These are phyloP conservation scores for Coemansia sp. DNA, from an alignment of 192 early-diverging fungal genomes.

Conservation along the genomic window DNA sequence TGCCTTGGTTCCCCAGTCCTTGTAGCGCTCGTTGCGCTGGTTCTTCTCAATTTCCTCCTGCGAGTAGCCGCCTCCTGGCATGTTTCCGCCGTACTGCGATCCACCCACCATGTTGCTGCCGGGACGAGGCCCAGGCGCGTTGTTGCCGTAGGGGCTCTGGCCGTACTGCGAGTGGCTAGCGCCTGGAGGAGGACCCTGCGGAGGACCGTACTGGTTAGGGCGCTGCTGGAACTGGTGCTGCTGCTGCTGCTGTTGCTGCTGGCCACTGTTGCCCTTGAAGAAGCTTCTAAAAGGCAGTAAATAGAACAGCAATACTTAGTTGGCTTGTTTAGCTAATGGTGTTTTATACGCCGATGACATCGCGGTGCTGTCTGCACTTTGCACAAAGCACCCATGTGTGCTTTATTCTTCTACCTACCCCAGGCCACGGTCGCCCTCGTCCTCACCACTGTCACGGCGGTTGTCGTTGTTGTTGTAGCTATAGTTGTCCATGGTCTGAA, in stretches of 20 bases:
- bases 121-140: slow-evolving; percentile 19
- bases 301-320: too few species aligned
- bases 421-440: slow-evolving; percentile 27
- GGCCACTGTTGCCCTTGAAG: slow-evolving; percentile 15
- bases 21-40: slow-evolving; percentile 28
- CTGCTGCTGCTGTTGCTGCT: slow-evolving; percentile 22
- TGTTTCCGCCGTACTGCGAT: slow-evolving; percentile 29
- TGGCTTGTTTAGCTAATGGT: too few species aligned
- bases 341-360: too few species aligned
- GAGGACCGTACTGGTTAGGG: slow-evolving; percentile 28
- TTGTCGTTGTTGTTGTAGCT: slow-evolving; percentile 22
- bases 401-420: slow-evolving; percentile 17
- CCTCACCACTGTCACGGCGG: slow-evolving; percentile 15
- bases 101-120: slow-evolving; percentile 40
- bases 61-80: slow-evolving; percentile 38
- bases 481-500: slow-evolving; percentile 13
- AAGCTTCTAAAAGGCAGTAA: slow-evolving; percentile 23
- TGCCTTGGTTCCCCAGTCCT: slow-evolving; percentile 33
- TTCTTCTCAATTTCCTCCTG: slow-evolving; percentile 39
- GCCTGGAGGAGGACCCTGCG: slow-evolving; percentile 11
- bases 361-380: too few species aligned
- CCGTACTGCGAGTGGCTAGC: slow-evolving; percentile 17
- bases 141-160: slow-evolving; percentile 20
- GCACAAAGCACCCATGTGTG: too few species aligned
- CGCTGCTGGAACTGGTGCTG: slow-evolving; percentile 22